Evolutionary conservation across 345 rosid species (phyloP), one percentile per base, ranked within the genome.

Genomic region (Populus simonii): DNA sequence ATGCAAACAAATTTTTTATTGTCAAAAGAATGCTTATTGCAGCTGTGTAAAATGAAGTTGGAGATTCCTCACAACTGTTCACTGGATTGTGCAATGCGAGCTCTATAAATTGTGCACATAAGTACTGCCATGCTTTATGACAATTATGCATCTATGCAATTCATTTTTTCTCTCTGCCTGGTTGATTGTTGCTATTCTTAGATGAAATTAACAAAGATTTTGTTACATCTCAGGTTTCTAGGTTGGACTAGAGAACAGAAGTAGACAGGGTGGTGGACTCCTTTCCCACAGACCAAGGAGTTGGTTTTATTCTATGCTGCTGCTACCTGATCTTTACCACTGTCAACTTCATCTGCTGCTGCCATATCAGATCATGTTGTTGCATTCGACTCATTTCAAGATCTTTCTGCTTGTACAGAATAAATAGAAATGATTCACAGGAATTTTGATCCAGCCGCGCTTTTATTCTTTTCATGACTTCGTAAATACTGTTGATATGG

Each of bases 401-500:
- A 10, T 39, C 55, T 62, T 41, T 41, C 36, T 63, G 12, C 43
- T 72, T 8, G 71, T 72, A 35, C 72, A 62, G 10, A 45, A 43
- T 45, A 33, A 51, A 13, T 23, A 1, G 11, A 47, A 47, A 15
- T 66, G 36, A 72, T 65, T 20, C 31, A n/a, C 51, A 31, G 76
- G 68, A 71, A 72, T 47, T 71, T 49, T 72, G 70, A 49, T 66
- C 20, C 15, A 39, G 68, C 72, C 59, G 15, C 31, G 57, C 31
- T 10, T 53, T 33, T 49, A 62, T 51, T 73, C 27, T 16, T 41
- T 53, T 66, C 27, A n/a, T 39, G 72, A 53, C 49, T 8, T 27
- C 55, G 55, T 78, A 55, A 66, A 53, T 78, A 27, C 72, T 78
- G 66, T 18, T 53, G 27, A 17, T 25, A 45, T 35, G 71, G n/a